A percentile compares a stretch with the other conserved stretches of the same genome.
Conservation (phyloP, 176 grass and related monocot species). For the Oryza coarctata region DNA sequence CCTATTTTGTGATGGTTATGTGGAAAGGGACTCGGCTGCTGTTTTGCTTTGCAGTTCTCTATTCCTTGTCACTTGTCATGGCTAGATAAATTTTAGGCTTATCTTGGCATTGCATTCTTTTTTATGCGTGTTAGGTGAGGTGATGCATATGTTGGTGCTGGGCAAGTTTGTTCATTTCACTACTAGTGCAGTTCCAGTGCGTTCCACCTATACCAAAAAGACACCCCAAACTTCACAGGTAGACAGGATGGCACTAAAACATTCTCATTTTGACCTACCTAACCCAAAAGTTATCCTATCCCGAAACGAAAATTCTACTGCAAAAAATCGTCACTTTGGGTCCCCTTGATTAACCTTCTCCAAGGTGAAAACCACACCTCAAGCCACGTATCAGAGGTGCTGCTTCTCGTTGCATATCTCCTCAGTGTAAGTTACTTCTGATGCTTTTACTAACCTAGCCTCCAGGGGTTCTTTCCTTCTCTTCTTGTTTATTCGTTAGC, state of each 20-base stretch:
- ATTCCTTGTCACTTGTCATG: neutral
- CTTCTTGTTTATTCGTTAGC: constrained; percentile 37
- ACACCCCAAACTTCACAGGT: neutral
- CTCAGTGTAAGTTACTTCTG: constrained; percentile 30
- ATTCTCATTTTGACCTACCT: neutral
- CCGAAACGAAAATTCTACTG: neutral
- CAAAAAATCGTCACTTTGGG: neutral
- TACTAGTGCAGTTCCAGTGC: constrained; percentile 20
- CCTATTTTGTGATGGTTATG: neutral
- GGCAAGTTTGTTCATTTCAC: constrained; percentile 15
- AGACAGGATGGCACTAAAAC: neutral
- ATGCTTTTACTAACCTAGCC: constrained; percentile 20
- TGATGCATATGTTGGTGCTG: neutral
- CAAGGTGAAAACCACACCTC: constrained; percentile 29
- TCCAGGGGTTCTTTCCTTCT: constrained; percentile 41
- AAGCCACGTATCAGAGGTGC: constrained; percentile 38
- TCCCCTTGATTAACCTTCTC: constrained; percentile 2
- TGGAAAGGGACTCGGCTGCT: neutral
- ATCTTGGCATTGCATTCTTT: neutral
- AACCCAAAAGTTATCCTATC: neutral
- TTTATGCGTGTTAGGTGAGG: constrained; percentile 9
- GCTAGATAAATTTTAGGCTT: neutral
- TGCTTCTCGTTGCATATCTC: neutral
- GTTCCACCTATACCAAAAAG: constrained; percentile 29
- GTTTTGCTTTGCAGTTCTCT: neutral